phyloP scores from a whole-genome alignment of 2,329 filamentous ascomycete genomes.

The Ascochyta pisi region DNA sequence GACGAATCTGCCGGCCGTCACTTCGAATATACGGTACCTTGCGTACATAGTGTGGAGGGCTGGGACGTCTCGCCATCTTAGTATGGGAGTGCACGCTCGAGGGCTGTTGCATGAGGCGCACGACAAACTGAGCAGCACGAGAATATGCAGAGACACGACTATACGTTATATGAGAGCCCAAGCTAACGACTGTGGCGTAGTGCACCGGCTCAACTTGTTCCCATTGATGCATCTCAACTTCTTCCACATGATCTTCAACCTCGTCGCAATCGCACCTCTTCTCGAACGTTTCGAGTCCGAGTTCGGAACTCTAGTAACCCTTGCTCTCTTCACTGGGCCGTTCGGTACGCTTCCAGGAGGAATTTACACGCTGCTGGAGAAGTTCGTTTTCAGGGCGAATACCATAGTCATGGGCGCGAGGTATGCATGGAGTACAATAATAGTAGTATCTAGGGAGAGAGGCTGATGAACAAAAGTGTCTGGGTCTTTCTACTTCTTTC shows the following conservation, averaged over 20 bases:
- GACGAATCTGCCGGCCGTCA: background rate
- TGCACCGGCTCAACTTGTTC: slow-evolving; percentile 92
- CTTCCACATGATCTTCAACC: slow-evolving; percentile 80
- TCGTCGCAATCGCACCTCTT: slow-evolving; percentile 81
- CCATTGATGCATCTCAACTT: slow-evolving; percentile 84
- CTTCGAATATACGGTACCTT: background rate
- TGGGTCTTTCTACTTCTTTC: slow-evolving; percentile 92
- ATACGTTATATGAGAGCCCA: background rate
- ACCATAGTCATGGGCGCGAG: slow-evolving; percentile 81
- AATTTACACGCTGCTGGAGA: slow-evolving; percentile 81
- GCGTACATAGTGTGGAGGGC: background rate
- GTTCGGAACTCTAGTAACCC: slow-evolving; percentile 86
- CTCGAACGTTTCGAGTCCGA: slow-evolving; percentile 93
- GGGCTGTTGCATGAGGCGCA: background rate
- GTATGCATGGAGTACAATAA: slow-evolving; percentile 54
- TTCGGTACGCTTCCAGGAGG: slow-evolving; percentile 72
- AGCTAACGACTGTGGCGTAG: slow-evolving; percentile 55
- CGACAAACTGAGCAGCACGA: background rate
- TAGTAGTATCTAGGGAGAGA: fast-evolving
- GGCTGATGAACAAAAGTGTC: slow-evolving; percentile 63
- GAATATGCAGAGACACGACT: background rate
- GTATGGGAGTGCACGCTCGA: background rate
- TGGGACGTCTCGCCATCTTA: background rate
- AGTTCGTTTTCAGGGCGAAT: slow-evolving; percentile 72
- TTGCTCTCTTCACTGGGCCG: slow-evolving; percentile 85